These are phyloP conservation scores for Basidioascus undulatus DNA, from an alignment of 768 basidiomycete genomes.

Conservation along the genomic window DNA sequence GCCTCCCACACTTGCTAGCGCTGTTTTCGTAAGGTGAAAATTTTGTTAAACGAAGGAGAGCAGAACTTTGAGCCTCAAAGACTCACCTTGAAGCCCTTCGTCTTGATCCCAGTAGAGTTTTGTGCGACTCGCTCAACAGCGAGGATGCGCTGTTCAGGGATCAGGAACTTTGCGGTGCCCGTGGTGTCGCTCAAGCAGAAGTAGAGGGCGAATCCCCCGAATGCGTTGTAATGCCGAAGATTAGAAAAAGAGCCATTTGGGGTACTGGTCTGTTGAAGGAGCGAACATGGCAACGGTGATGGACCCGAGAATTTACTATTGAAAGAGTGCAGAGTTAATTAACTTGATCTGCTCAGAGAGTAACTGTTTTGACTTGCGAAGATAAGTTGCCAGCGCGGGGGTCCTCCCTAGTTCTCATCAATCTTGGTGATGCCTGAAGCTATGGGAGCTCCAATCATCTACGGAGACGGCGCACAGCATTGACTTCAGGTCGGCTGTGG, in stretches of 20 bases:
- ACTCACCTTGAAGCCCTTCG: slow-evolving; percentile 16
- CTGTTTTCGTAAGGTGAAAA: no score
- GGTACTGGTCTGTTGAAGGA: no score
- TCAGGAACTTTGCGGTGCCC: slow-evolving; percentile 17
- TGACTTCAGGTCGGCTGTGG: no score
- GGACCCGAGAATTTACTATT: slow-evolving; percentile 16
- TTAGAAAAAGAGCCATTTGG: no score
- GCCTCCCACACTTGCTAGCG: slow-evolving; percentile 14
- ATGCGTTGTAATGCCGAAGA: no score
- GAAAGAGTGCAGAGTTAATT: no score
- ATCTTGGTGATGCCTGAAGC: slow-evolving; percentile 15
- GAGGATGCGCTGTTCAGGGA: slow-evolving; percentile 13
- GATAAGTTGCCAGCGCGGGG: slow-evolving; percentile 12
- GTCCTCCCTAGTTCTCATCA: not conserved
- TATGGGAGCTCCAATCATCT: slow-evolving; percentile 19
- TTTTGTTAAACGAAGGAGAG: no score
- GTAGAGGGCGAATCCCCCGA: slow-evolving; percentile 16
- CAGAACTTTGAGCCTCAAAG: no score
- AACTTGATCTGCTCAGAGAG: no score
- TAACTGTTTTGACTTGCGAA: no score
- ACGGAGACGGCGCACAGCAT: no score
- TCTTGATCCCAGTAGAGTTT: slow-evolving; percentile 17
- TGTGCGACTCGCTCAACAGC: slow-evolving; percentile 18
- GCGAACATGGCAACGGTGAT: slow-evolving; percentile 17
- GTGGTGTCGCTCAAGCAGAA: slow-evolving; percentile 19